Evolutionary conservation across 139 green algal genomes (phyloP).

Genomic region (Chlamydomonas urium): DNA sequence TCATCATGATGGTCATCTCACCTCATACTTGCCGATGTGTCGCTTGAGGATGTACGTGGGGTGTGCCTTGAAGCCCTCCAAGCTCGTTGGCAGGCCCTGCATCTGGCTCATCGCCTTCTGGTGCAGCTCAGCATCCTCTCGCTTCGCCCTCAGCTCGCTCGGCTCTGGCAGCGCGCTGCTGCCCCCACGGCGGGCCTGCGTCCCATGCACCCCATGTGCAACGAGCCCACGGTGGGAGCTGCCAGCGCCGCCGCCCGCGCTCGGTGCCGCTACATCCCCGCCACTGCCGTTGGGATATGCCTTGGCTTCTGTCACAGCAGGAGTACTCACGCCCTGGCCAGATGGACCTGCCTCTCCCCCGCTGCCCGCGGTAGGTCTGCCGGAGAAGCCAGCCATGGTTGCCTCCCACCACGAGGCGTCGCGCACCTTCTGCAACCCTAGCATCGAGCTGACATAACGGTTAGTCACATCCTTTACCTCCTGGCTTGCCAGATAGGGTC

Average conservation of each 20-base stretch:
- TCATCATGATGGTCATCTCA: too few relatives aligned
- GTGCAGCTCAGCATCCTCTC: slow-evolving; percentile 73
- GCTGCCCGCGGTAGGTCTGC: too few relatives aligned
- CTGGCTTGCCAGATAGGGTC: not conserved
- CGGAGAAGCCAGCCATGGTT: too few relatives aligned
- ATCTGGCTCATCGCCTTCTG: slow-evolving; percentile 22
- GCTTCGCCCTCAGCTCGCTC: slow-evolving; percentile 30
- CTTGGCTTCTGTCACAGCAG: too few relatives aligned
- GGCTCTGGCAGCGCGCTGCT: not conserved
- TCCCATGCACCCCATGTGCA: not conserved
- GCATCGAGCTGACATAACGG: not conserved
- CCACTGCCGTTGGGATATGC: too few relatives aligned
- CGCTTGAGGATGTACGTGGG: slow-evolving; percentile 70
- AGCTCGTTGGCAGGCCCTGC: slow-evolving; percentile 55
- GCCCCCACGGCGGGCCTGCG: too few relatives aligned
- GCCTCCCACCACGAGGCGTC: slow-evolving; percentile 1
- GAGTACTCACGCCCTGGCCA: too few relatives aligned
- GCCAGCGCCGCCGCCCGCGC: too few relatives aligned
- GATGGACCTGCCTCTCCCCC: too few relatives aligned
- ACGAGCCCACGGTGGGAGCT: too few relatives aligned
- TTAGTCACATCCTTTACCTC: slow-evolving; percentile 12
- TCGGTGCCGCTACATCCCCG: too few relatives aligned
- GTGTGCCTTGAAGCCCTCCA: slow-evolving; percentile 77
- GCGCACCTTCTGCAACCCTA: not conserved
- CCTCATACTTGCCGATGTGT: slow-evolving; percentile 77